Base-by-base conservation (phyloP, 257 asterid genomes). In the Forsythia suspensa region DNA sequence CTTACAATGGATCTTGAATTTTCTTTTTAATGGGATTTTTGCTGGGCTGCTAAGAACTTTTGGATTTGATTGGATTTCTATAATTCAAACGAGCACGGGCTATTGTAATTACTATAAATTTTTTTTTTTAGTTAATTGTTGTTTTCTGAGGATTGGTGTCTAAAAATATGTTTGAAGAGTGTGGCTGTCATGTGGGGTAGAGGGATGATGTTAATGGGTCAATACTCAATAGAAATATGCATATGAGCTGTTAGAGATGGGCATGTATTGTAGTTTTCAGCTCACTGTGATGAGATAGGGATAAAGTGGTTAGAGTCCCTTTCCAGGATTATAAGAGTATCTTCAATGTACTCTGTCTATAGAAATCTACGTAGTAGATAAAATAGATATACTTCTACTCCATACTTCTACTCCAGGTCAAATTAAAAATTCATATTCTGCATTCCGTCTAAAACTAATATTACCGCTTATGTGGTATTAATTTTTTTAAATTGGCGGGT, bases 301-400 rank as follows among this genome's bases (percentile, higher is more conserved):
- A 76, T 82, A 84, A 84, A 87, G 88, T 82, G 42, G 79, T 73
- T 18, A 79, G 79, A 82, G 77, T 73, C 79, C 76, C 82, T 78
- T 75, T 78, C 72, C 51, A 81, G 79, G 88, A 24, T 24, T 55
- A 55, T 29, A 29, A 29, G 34, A 29, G 34, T 1, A 29, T 29
- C 34, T 29, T 1, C 34, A 29, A 1, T 1, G 0, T n/a, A n/a
- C 34, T 29, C 34, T 1, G 1, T 29, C 34, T 29, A 29, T 29
- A 0, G 34, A 29, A 29, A 1, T 29, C 34, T 29, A 29, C 1
- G 0, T 29, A 1, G 34, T 1, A 29, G 34, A 0, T 29, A 29
- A 29, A 29, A 29, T 29, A 29, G 1, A 29, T 1, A 1, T 0
- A 29, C 34, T 29, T 29, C 1, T 1, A 29, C 1, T 29, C 34